Evolutionary conservation across 192 early-diverging fungal species (phyloP).

Genomic region (Piromyces finnis): DNA sequence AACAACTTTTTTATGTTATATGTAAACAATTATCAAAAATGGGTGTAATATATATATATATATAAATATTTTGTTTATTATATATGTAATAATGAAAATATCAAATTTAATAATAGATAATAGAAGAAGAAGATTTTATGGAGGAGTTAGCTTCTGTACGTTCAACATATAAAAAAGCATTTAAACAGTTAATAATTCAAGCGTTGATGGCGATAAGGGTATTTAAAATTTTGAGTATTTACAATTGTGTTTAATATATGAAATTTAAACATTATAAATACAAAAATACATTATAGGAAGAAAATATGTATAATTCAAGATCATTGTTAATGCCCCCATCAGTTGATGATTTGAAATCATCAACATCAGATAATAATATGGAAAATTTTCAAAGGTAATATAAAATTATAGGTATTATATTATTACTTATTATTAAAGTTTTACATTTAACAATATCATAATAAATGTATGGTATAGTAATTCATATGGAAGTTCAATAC

Average conservation of each 20-base stretch:
- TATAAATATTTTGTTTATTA: no score
- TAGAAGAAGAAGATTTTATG: constrained; percentile 33
- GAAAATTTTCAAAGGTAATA: no score
- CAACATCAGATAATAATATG: neutral
- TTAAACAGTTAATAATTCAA: constrained; percentile 60
- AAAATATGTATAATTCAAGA: neutral
- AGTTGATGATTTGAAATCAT: neutral
- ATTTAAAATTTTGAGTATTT: neutral
- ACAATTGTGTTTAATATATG: no score
- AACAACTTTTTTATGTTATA: constrained; percentile 66
- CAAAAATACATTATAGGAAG: neutral
- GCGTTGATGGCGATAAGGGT: constrained; percentile 46
- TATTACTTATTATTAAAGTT: no score
- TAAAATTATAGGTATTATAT: no score
- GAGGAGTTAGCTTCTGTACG: constrained; percentile 74
- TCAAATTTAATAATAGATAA: no score
- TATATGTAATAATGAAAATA: no score
- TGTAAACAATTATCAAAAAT: constrained; percentile 70
- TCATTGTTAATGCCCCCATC: neutral
- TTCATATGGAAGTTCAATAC: neutral
- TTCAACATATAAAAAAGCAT: constrained; percentile 68
- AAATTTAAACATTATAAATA: no score
- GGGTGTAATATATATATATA: constrained; percentile 46
- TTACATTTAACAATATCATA: no score
- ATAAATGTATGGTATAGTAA: no score